A percentile compares a stretch with the other conserved stretches of the same genome.
phyloP scores from a whole-genome alignment of 2,329 filamentous ascomycete species.

The Hypoxylon sp. region DNA sequence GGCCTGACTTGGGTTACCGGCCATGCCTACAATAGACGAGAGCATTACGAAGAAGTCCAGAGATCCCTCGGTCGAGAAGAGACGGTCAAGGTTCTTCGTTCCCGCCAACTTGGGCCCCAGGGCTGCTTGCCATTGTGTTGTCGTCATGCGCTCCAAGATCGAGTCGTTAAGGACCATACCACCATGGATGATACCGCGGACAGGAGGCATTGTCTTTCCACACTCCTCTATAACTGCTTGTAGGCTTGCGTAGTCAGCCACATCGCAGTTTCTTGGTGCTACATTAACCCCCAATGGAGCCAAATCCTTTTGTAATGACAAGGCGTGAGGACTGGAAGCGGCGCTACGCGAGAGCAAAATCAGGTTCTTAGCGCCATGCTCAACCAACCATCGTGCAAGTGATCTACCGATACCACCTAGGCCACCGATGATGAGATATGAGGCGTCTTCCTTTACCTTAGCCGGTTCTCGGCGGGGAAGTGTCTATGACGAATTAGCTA shows the following conservation, averaged over 20 bases:
- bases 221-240: neutral
- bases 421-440: slow-evolving; percentile 46
- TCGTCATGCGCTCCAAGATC: slow-evolving; percentile 31
- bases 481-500: too few relatives aligned
- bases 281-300: neutral
- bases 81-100: slow-evolving; percentile 36
- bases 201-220: slow-evolving; percentile 9
- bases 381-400: slow-evolving; percentile 39
- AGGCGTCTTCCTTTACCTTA: slow-evolving; percentile 50
- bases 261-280: slow-evolving; percentile 17
- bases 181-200: slow-evolving; percentile 26
- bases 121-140: slow-evolving; percentile 9
- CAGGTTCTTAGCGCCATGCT: slow-evolving; percentile 44
- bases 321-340: neutral
- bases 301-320: neutral
- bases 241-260: slow-evolving; percentile 16
- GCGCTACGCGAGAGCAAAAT: slow-evolving; percentile 43
- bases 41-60: slow-evolving; percentile 51
- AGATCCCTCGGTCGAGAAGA: neutral
- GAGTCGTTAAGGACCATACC: slow-evolving; percentile 30
- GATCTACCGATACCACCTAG: slow-evolving; percentile 44
- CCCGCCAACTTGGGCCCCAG: slow-evolving; percentile 26
- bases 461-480: too few relatives aligned
- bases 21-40: slow-evolving; percentile 49
- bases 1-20: slow-evolving; percentile 48